Evolutionary conservation across 805 yeast species (phyloP).

Genomic region (Metschnikowia corniflorae): DNA sequence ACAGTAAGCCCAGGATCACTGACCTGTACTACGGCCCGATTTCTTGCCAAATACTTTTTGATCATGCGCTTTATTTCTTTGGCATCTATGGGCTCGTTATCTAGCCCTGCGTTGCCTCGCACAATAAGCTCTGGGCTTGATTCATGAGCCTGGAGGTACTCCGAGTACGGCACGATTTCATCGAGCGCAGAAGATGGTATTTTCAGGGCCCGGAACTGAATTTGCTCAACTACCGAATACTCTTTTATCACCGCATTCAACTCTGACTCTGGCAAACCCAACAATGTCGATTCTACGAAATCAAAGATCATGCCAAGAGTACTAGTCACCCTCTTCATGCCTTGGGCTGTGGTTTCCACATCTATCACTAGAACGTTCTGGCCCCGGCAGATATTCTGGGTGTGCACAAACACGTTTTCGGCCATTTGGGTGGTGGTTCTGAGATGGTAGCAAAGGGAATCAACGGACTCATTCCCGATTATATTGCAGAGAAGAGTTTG

Average conservation of each 20-base stretch:
- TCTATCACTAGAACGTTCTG: constrained; percentile 48
- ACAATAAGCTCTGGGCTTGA: not conserved
- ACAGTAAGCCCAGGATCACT: not conserved
- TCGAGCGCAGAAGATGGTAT: constrained; percentile 16
- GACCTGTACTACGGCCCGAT: constrained; percentile 3
- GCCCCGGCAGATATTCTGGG: constrained; percentile 33
- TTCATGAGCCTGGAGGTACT: constrained; percentile 5
- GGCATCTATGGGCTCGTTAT: not conserved
- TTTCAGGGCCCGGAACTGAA: constrained; percentile 35
- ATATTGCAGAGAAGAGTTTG: constrained; percentile 51
- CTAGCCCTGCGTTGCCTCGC: not conserved
- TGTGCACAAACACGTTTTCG: constrained; percentile 39
- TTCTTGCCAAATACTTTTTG: not conserved
- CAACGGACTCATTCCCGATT: constrained; percentile 59
- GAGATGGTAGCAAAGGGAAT: constrained; percentile 45
- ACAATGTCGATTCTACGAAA: constrained; percentile 19
- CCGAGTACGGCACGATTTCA: constrained; percentile 12
- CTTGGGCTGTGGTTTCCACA: constrained; percentile 44
- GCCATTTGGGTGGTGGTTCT: constrained; percentile 29
- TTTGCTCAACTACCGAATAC: constrained; percentile 42
- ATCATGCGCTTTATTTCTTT: not conserved
- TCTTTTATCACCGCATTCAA: constrained; percentile 46
- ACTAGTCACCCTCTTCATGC: constrained; percentile 32
- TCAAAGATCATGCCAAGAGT: constrained; percentile 36
- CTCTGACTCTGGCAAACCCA: constrained; percentile 7